phyloP scores from a whole-genome alignment of 2,329 filamentous ascomycete species.

The Tolypocladium tundrense region DNA sequence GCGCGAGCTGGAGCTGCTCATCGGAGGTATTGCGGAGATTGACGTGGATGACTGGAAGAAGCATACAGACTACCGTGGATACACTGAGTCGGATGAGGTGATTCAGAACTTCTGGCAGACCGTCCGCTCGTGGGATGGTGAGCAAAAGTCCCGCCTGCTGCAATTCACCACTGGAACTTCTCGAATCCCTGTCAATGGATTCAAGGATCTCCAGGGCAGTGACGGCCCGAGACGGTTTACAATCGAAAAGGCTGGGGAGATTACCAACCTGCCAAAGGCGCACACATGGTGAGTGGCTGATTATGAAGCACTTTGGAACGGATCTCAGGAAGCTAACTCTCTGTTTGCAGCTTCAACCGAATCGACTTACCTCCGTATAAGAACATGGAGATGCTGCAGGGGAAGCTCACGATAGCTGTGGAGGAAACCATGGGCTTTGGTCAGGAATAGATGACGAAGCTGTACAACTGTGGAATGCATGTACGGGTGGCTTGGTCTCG shows the following conservation, averaged over 20 bases:
- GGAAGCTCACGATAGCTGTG: constrained; percentile 91
- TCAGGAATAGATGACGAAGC: constrained; percentile 60
- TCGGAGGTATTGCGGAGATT: constrained; percentile 98
- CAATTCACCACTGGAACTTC: constrained; percentile 98
- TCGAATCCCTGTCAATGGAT: constrained; percentile 96
- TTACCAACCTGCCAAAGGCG: constrained; percentile 84
- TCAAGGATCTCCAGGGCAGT: constrained; percentile 96
- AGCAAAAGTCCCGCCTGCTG: constrained; percentile 91
- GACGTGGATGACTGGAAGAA: constrained; percentile 99
- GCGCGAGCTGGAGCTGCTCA: constrained; percentile 88
- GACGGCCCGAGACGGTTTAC: constrained; percentile 93
- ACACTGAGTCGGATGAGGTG: constrained; percentile 94
- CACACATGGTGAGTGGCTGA: constrained; percentile 75
- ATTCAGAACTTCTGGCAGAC: constrained; percentile 99
- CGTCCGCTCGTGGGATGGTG: constrained; percentile 91
- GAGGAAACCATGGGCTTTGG: constrained; percentile 99
- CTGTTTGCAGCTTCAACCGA: constrained; percentile 77
- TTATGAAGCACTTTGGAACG: not conserved
- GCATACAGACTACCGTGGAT: constrained; percentile 97
- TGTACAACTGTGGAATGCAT: not conserved
- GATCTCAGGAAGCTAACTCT: not conserved
- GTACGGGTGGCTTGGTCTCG: not conserved
- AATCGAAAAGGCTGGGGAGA: constrained; percentile 93
- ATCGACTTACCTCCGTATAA: constrained; percentile 93
- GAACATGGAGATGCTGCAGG: constrained; percentile 69